These are phyloP conservation scores for Crassisporium funariophilum DNA, from an alignment of 768 basidiomycete genomes.

Conservation along the genomic window DNA sequence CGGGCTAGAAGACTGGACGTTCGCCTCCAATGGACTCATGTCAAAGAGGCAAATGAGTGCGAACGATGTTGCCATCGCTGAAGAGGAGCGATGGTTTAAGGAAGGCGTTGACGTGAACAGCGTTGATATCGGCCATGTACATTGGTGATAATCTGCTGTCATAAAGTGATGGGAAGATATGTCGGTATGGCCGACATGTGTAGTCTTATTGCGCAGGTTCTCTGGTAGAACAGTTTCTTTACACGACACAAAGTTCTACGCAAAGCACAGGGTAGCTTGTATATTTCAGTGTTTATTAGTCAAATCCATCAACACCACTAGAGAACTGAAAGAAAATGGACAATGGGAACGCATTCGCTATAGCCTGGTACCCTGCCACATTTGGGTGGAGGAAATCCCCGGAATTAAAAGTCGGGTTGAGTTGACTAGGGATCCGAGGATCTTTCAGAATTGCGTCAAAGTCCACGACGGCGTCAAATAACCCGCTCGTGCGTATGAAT, in stretches of 20 bases:
- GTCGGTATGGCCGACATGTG: too few species aligned
- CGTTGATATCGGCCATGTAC: slow-evolving; percentile 36
- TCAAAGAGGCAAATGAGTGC: slow-evolving; percentile 54
- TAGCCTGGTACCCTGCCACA: slow-evolving; percentile 44
- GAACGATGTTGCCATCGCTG: slow-evolving; percentile 46
- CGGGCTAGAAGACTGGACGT: slow-evolving; percentile 63
- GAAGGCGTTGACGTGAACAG: slow-evolving; percentile 41
- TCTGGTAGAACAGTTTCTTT: too few species aligned
- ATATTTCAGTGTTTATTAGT: too few species aligned
- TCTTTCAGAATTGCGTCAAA: slow-evolving; percentile 46
- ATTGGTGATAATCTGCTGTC: slow-evolving; percentile 35
- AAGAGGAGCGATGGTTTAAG: slow-evolving; percentile 55
- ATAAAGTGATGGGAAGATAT: too few species aligned
- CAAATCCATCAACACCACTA: not conserved
- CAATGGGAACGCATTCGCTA: slow-evolving; percentile 45
- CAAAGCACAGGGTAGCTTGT: too few species aligned
- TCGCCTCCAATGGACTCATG: slow-evolving; percentile 52
- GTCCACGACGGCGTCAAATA: slow-evolving; percentile 50
- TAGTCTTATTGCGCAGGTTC: too few species aligned
- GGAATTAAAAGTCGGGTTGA: slow-evolving; percentile 40
- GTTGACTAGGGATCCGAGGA: slow-evolving; percentile 36
- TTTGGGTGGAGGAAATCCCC: slow-evolving; percentile 54
- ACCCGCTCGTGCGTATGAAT: slow-evolving; percentile 42
- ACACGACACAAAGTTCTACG: too few species aligned
- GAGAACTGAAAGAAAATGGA: slow-evolving; percentile 3